These are phyloP conservation scores for Fusarium sp. DNA, from an alignment of 2,329 filamentous ascomycete species.

Conservation along the genomic window DNA sequence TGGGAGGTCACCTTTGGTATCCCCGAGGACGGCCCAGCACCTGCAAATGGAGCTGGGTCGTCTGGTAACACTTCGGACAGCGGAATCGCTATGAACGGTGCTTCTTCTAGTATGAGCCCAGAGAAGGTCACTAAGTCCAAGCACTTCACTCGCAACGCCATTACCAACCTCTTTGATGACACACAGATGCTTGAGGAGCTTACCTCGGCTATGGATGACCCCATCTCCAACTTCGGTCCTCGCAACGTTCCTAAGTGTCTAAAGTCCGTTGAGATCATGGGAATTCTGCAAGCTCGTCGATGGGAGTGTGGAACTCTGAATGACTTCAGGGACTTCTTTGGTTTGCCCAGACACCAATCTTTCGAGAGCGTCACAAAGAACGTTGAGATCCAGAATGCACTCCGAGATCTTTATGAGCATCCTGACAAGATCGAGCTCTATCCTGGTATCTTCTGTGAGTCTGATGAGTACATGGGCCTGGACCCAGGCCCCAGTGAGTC, in stretches of 20 bases:
- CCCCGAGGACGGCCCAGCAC: not conserved
- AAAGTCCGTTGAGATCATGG: conserved; percentile 66
- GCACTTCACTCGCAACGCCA: conserved; percentile 6
- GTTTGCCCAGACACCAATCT: conserved; percentile 61
- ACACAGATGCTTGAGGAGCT: conserved; percentile 43
- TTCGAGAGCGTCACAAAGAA: conserved; percentile 53
- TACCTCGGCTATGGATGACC: conserved; percentile 62
- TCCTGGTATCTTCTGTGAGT: conserved; percentile 71
- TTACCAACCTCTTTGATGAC: conserved; percentile 24
- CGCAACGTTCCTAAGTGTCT: conserved; percentile 66
- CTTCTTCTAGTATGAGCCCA: accelerated
- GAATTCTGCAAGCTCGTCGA: conserved; percentile 66
- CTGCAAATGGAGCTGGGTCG: not conserved
- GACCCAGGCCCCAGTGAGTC: conserved; percentile 73
- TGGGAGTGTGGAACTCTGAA: conserved; percentile 64
- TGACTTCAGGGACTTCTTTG: conserved; percentile 70
- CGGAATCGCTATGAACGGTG: not conserved
- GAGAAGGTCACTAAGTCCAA: not conserved
- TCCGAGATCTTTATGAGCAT: conserved; percentile 60
- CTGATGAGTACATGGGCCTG: conserved; percentile 58
- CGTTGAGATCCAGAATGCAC: conserved; percentile 3
- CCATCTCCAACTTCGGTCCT: conserved; percentile 54
- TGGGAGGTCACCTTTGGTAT: conserved; percentile 8
- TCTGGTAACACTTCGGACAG: not conserved
- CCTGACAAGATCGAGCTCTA: conserved; percentile 71